A percentile compares a stretch with the other conserved stretches of the same genome.
These are phyloP conservation scores for Hordeum pubiflorum DNA, from an alignment of 202 grass and related monocot species.

Conservation along the genomic window DNA sequence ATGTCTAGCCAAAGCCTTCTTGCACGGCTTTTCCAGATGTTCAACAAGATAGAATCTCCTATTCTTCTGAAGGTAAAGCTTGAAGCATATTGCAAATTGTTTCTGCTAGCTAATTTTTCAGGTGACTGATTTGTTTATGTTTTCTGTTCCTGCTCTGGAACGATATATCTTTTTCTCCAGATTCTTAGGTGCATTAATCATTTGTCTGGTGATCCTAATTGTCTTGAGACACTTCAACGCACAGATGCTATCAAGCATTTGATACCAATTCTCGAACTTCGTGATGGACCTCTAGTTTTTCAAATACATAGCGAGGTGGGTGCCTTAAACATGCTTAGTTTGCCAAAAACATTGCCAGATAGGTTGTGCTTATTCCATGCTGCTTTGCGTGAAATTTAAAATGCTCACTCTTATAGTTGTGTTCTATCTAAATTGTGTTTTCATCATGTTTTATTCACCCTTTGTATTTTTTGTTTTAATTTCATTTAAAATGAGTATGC, in stretches of 20 bases:
- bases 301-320: constrained; percentile 92
- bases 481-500: neutral
- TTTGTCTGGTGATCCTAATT: constrained; percentile 95
- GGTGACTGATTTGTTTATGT: constrained; percentile 18
- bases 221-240: constrained; percentile 91
- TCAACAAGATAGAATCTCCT: constrained; percentile 91
- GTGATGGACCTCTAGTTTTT: constrained; percentile 72
- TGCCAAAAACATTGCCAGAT: neutral
- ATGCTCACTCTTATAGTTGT: neutral
- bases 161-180: constrained; percentile 36
- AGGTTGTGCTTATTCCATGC: neutral
- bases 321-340: constrained; percentile 12
- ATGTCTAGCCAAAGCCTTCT: constrained; percentile 84
- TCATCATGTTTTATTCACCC: neutral
- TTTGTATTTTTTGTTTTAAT: neutral
- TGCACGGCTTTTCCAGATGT: constrained; percentile 93
- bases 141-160: constrained; percentile 17
- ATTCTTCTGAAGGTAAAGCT: constrained; percentile 86
- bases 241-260: constrained; percentile 97
- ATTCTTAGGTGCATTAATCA: constrained; percentile 97
- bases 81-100: constrained; percentile 10
- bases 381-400: neutral
- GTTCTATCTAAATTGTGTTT: neutral
- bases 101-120: constrained; percentile 23
- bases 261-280: constrained; percentile 96